These are phyloP conservation scores for Entomortierella chlamydospora DNA, from an alignment of 192 early-diverging fungal species.

Conservation along the genomic window DNA sequence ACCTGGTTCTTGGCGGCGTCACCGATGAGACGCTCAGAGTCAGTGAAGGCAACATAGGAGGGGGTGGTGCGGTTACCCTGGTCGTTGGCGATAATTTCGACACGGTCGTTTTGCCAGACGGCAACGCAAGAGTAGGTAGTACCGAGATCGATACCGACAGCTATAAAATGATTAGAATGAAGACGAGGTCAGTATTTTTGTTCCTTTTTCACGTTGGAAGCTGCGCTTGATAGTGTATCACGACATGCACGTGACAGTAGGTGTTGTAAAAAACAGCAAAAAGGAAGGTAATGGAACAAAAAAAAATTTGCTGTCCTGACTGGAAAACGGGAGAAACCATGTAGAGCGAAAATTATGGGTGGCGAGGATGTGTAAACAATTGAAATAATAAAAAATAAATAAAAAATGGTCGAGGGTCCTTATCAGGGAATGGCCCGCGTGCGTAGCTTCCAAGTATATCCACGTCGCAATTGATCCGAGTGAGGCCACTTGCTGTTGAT, in stretches of 20 bases:
- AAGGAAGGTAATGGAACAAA: conserved; percentile 50
- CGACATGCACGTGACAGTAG: conserved; percentile 20
- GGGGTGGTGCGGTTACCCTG: conserved; percentile 99
- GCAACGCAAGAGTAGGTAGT: conserved; percentile 96
- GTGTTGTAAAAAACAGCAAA: no score
- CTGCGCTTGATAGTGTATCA: background rate
- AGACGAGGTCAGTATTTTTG: background rate
- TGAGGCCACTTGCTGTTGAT: no score
- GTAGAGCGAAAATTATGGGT: background rate
- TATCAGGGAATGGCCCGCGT: background rate
- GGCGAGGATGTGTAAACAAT: no score
- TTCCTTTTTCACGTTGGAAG: no score
- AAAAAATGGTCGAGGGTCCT: background rate
- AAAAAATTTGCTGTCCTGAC: conserved; percentile 17
- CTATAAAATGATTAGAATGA: conserved; percentile 42
- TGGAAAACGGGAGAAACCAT: no score
- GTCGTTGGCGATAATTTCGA: conserved; percentile 99
- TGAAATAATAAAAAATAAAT: background rate
- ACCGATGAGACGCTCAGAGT: conserved; percentile 98
- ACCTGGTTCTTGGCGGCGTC: conserved; percentile 99
- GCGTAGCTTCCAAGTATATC: no score
- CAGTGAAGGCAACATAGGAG: conserved; percentile 97
- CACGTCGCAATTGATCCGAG: no score
- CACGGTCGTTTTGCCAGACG: conserved; percentile 83
- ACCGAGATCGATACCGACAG: conserved; percentile 97